Evolutionary conservation across 2,329 filamentous ascomycete species (phyloP), one percentile per base, ranked within the genome.

Genomic region (Pseudocercospora vitis): DNA sequence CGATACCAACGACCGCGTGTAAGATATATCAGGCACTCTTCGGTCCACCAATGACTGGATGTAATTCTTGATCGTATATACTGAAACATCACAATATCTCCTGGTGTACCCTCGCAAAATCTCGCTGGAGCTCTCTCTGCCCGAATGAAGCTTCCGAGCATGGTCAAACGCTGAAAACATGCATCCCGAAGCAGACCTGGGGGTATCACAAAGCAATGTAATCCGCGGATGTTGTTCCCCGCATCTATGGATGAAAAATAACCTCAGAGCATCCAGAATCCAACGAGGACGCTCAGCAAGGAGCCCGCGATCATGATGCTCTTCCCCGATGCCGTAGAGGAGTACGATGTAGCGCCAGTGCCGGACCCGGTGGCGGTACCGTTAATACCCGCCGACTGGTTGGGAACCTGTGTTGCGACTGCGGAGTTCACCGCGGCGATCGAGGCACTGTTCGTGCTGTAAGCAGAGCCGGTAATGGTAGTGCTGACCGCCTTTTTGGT

Each of bases 361-460:
- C 48, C 47, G 7, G 49, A 47, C 21, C 24, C 39, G 33, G 44
- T 51, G 45, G 49, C 21, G 31, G 61, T 52, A 35, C 48, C 55
- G 12, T 53, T 46, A 42, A 49, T 48, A 48, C 50, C 51, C 7
- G 28, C 39, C 16, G 50, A 39, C 12, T 39, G 45, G 24, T 39
- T 40, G 3, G 61, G 47, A 9, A 59, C 58, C 12, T 58, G 48
- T 18, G 52, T 59, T 26, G 58, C 53, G 6, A 52, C 49, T 7
- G 55, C 52, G 23, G 57, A 60, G 56, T 61, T 62, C 37, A 61
- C 50, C n/a, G 58, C 60, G 5, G 62, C 58, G 19, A 58, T 58
- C 16, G 63, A 62, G 7, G 63, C 60, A 12, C 55, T 62, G 59
- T 64, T 66, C 29, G 58, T 58, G 52, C 57, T 60, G 52, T 63